Conservation (phyloP, 768 basidiomycete species). For the Phaeotremella skinneri region DNA sequence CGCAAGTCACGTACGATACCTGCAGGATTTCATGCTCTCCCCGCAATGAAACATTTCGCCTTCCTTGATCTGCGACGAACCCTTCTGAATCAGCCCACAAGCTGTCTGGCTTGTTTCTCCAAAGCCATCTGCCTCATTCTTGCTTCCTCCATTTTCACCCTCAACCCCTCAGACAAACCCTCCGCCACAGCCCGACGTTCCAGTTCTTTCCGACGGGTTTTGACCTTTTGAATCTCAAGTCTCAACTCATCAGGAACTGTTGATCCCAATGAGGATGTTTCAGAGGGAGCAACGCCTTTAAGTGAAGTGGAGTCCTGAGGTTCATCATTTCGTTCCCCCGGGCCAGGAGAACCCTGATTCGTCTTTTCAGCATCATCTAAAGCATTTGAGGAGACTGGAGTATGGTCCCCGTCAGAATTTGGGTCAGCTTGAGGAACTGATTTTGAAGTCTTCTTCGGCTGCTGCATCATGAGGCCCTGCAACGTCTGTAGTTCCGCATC, state of each 20-base stretch:
- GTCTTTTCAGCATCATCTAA: not conserved
- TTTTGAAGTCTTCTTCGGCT: not conserved
- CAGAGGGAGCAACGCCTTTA: not conserved
- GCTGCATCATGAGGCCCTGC: not conserved
- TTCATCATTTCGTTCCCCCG: not conserved
- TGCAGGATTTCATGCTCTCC: not conserved
- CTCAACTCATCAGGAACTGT: not conserved
- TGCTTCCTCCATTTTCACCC: not conserved
- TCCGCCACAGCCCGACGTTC: not conserved
- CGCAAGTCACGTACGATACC: too few relatives aligned
- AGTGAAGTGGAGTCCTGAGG: too few relatives aligned
- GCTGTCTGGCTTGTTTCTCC: not conserved
- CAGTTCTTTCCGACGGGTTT: not conserved
- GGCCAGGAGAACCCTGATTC: not conserved
- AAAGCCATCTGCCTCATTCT: not conserved
- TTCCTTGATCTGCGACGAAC: too few relatives aligned
- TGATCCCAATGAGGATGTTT: not conserved
- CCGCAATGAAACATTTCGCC: not conserved
- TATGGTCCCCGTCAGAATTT: too few relatives aligned
- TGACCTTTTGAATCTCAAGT: not conserved
- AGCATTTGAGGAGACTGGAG: too few relatives aligned
- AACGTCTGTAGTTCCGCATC: not conserved
- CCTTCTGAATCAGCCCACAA: not conserved
- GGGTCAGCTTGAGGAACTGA: too few relatives aligned
- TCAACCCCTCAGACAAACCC: not conserved